phyloP scores from a whole-genome alignment of 2,329 filamentous ascomycete genomes.

The Claviceps monticola region DNA sequence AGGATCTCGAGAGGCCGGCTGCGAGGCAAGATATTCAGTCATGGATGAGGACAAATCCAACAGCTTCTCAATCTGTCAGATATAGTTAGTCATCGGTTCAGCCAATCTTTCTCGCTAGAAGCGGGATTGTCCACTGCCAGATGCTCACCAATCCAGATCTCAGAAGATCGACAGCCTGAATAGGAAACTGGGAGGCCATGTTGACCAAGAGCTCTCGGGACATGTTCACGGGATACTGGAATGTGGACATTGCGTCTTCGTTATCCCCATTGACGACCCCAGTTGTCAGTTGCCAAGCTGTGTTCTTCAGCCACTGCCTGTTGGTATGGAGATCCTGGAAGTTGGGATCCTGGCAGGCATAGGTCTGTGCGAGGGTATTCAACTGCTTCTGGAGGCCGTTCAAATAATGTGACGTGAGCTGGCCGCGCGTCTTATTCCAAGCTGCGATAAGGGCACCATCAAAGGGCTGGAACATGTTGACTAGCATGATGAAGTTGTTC shows the following conservation, averaged over 20 bases:
- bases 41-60: conserved; percentile 63
- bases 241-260: conserved; percentile 44
- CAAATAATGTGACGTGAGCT: conserved; percentile 44
- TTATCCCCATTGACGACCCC: conserved; percentile 30
- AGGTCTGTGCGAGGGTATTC: conserved; percentile 37
- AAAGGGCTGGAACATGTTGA: conserved; percentile 51
- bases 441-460: conserved; percentile 48
- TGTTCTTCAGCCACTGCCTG: conserved; percentile 52
- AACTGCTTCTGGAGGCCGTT: conserved; percentile 48
- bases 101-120: background rate
- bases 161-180: conserved; percentile 62
- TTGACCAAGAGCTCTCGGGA: conserved; percentile 47
- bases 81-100: background rate
- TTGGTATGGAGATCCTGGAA: conserved; percentile 42
- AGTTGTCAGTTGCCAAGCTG: conserved; percentile 49
- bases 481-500: conserved; percentile 43
- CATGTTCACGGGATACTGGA: conserved; percentile 49
- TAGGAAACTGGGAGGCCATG: conserved; percentile 58
- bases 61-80: conserved; percentile 56
- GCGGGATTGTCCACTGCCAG: background rate
- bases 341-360: conserved; percentile 39
- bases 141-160: conserved; percentile 55
- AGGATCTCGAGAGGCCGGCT: conserved; percentile 43
- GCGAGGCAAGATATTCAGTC: conserved; percentile 56
- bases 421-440: conserved; percentile 51